These are phyloP conservation scores for Leccinellum luteum DNA, from an alignment of 768 basidiomycete genomes.

Conservation along the genomic window DNA sequence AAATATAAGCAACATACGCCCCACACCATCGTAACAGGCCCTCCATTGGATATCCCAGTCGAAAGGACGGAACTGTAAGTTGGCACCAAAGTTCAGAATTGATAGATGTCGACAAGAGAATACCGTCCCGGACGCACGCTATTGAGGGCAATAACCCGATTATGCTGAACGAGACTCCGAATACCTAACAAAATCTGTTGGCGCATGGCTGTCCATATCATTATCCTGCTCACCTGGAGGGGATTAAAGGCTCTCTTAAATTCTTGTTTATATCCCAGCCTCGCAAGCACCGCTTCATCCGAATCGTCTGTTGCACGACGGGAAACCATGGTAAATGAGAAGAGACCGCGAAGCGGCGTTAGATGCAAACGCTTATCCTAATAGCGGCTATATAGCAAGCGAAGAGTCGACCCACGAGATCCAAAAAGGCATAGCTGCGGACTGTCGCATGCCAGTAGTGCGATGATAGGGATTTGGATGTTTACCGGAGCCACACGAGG, in stretches of 20 bases:
- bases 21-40: slow-evolving; percentile 43
- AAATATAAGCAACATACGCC: slow-evolving; percentile 25
- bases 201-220: too few relatives aligned
- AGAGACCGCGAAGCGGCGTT: background rate
- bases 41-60: slow-evolving; percentile 47
- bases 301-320: slow-evolving; percentile 3
- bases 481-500: too few relatives aligned
- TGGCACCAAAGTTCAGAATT: background rate
- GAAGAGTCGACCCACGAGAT: background rate
- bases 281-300: slow-evolving; percentile 29
- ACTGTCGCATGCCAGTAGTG: background rate
- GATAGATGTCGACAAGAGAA: background rate
- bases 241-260: slow-evolving; percentile 33
- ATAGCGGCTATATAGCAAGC: too few relatives aligned
- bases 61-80: slow-evolving; percentile 39
- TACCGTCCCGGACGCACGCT: slow-evolving; percentile 40
- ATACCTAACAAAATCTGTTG: slow-evolving; percentile 43
- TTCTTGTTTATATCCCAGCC: slow-evolving; percentile 34
- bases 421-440: background rate
- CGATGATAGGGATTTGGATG: too few relatives aligned
- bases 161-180: slow-evolving; percentile 66
- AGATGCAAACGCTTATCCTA: background rate
- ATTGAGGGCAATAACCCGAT: slow-evolving; percentile 66
- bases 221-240: slow-evolving; percentile 19
- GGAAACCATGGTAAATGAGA: background rate